Evolutionary conservation across 371 early-diverging fungal genomes (phyloP).

Genomic region (Dinochytrium kinnereticum): DNA sequence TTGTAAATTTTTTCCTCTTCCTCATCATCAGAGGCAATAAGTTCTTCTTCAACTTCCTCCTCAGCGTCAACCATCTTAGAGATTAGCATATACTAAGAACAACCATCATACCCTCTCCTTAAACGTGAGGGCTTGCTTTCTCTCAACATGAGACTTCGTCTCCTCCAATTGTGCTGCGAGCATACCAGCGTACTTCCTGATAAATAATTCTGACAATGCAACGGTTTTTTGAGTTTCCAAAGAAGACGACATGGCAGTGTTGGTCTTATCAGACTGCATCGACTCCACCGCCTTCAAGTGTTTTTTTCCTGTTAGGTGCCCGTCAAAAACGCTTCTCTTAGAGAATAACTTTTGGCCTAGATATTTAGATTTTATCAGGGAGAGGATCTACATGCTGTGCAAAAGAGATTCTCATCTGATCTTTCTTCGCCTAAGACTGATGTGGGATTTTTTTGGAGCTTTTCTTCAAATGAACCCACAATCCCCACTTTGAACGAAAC

Average conservation of each 20-base stretch:
- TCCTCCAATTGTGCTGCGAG: constrained; percentile 72
- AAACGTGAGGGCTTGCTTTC: constrained; percentile 94
- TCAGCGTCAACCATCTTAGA: constrained; percentile 75
- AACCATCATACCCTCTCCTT: constrained; percentile 65
- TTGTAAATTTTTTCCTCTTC: constrained; percentile 95
- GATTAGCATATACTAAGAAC: not conserved
- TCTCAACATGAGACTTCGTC: constrained; percentile 85
- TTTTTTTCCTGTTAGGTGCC: constrained; percentile 87
- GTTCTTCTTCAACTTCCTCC: constrained; percentile 65
- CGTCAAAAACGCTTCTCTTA: constrained; percentile 82
- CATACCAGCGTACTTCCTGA: constrained; percentile 66
- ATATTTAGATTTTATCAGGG: not conserved
- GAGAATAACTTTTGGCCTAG: constrained; percentile 78
- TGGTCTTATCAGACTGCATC: constrained; percentile 34
- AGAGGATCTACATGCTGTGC: constrained; percentile 71
- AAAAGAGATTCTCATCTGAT: constrained; percentile 73
- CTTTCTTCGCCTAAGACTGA: constrained; percentile 63
- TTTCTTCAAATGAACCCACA: constrained; percentile 2
- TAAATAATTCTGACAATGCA: constrained; percentile 62
- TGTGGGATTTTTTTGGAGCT: not conserved
- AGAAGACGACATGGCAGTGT: not conserved
- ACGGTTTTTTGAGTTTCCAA: constrained; percentile 23
- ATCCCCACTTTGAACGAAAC: constrained; percentile 57
- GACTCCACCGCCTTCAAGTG: constrained; percentile 82
- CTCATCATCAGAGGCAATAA: constrained; percentile 64